phyloP scores from a whole-genome alignment of 768 basidiomycete genomes.

The Hydnum rufescens region DNA sequence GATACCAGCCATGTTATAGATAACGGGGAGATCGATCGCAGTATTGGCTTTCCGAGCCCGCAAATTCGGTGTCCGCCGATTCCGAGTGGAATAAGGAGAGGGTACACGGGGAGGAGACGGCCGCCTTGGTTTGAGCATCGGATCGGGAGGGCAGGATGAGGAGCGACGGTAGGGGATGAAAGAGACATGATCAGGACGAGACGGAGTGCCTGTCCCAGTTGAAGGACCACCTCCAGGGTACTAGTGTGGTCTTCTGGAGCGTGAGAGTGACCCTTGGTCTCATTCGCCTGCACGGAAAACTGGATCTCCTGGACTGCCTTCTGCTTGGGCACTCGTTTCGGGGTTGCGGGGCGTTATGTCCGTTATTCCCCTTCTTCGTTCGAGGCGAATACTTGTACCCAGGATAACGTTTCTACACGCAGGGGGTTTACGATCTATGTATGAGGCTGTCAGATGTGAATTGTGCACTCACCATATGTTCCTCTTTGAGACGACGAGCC shows the following conservation, averaged over 20 bases:
- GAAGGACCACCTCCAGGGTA: not conserved
- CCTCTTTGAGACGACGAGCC: not conserved
- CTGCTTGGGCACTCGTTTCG: not conserved
- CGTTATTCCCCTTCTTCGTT: not conserved
- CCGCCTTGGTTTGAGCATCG: not conserved
- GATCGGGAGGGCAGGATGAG: not conserved
- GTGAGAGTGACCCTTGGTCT: not conserved
- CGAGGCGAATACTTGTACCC: constrained; percentile 1
- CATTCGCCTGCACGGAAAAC: not conserved
- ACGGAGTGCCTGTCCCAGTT: not conserved
- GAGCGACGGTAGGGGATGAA: constrained; percentile 1
- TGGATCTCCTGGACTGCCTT: not conserved
- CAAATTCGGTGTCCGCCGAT: not conserved
- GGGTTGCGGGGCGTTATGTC: not conserved
- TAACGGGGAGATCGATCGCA: not conserved
- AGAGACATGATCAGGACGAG: not conserved
- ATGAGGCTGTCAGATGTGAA: not conserved
- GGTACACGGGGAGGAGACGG: not conserved
- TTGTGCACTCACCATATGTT: not conserved
- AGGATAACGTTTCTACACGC: not conserved
- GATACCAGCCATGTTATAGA: not conserved
- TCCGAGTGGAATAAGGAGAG: not conserved
- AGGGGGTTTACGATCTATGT: not conserved
- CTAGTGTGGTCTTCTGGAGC: not conserved
- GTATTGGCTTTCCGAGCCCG: not conserved